These are phyloP conservation scores for Sechiopsis laciniata DNA, from an alignment of 306 rosid genomes.

Conservation along the genomic window DNA sequence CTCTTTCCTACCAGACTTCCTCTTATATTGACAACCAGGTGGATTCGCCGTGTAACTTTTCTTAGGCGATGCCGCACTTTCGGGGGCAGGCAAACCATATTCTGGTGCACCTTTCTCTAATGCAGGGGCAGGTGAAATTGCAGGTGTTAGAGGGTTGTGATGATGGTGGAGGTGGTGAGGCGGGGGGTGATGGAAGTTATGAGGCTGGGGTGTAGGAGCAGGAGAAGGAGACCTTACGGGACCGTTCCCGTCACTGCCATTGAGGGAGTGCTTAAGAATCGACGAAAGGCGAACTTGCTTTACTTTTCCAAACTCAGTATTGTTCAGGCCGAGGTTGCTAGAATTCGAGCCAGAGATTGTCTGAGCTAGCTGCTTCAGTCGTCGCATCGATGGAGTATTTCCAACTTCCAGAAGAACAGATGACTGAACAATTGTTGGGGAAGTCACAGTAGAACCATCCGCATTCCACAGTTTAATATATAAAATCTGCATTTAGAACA, in stretches of 20 bases:
- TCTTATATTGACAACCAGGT: slow-evolving; percentile 49
- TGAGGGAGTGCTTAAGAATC: slow-evolving; percentile 57
- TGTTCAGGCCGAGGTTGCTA: slow-evolving; percentile 76
- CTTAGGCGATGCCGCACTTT: slow-evolving; percentile 32
- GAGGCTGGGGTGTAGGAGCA: slow-evolving; percentile 48
- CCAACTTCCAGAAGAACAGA: slow-evolving; percentile 61
- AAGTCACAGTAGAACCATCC: slow-evolving; percentile 64
- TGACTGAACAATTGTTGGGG: slow-evolving; percentile 72
- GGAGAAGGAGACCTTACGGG: slow-evolving; percentile 58
- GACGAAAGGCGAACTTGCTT: slow-evolving; percentile 88
- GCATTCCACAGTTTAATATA: slow-evolving; percentile 52
- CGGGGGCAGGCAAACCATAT: slow-evolving; percentile 42
- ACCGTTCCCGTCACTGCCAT: slow-evolving; percentile 45
- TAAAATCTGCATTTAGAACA: slow-evolving; percentile 58
- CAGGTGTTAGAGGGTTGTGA: slow-evolving; percentile 39
- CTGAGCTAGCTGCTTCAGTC: slow-evolving; percentile 80
- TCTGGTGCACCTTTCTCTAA: slow-evolving; percentile 24
- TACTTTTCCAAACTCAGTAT: slow-evolving; percentile 78
- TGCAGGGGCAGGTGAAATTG: slow-evolving; percentile 47
- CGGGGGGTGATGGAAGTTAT: slow-evolving; percentile 35
- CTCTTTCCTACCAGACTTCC: slow-evolving; percentile 37
- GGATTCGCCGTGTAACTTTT: slow-evolving; percentile 45
- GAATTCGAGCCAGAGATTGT: slow-evolving; percentile 69
- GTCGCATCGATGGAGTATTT: slow-evolving; percentile 47
- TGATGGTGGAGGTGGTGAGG: too few relatives aligned